Conservation (phyloP, 208 protist species). For the Leishmania aethiopica region DNA sequence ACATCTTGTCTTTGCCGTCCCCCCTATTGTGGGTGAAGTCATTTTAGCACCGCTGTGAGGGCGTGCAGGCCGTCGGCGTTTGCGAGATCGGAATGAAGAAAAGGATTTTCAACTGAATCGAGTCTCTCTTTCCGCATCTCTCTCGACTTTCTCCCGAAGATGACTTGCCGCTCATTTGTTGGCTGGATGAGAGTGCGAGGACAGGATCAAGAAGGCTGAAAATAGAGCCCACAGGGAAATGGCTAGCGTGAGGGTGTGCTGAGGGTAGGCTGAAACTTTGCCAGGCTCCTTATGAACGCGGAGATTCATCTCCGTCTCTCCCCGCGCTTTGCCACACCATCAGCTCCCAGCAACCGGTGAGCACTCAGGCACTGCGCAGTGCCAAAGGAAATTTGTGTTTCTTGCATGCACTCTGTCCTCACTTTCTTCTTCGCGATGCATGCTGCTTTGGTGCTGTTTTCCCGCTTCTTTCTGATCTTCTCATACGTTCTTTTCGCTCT, state of each 20-base stretch:
- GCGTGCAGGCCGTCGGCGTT: not conserved
- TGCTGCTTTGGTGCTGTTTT: not conserved
- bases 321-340: not conserved
- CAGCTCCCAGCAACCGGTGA: not conserved
- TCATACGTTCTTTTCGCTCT: not conserved
- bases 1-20: not conserved
- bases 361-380: not conserved
- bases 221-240: not conserved
- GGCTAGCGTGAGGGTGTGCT: not conserved
- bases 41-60: not conserved
- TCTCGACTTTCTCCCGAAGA: not conserved
- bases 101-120: not conserved
- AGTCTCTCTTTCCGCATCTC: not conserved
- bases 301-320: not conserved
- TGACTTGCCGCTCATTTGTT: not conserved
- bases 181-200: not conserved
- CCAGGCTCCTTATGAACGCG: not conserved
- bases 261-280: not conserved
- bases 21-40: not conserved
- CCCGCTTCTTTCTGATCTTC: not conserved
- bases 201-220: not conserved
- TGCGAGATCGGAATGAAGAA: not conserved
- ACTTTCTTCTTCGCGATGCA: not conserved
- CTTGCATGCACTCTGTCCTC: not conserved
- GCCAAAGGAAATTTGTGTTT: not conserved